Conservation (phyloP, 2,329 filamentous ascomycete genomes). For the Furcasterigmium sp. region DNA sequence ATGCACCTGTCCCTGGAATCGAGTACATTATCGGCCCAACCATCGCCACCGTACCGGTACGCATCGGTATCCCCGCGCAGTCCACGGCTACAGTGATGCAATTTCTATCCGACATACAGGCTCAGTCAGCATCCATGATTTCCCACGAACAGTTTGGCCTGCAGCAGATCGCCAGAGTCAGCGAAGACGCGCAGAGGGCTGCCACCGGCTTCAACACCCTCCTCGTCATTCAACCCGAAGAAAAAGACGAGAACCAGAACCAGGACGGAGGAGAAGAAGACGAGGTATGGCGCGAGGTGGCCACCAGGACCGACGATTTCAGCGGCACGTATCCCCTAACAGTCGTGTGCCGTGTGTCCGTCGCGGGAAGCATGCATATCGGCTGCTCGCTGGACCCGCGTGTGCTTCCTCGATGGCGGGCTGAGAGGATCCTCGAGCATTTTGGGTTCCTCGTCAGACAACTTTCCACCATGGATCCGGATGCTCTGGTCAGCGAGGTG, state of each 20-base stretch:
- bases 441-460: too few relatives aligned
- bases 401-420: too few relatives aligned
- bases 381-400: too few relatives aligned
- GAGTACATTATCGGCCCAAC: constrained; percentile 21
- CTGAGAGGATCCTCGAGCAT: too few relatives aligned
- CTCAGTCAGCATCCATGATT: constrained; percentile 13
- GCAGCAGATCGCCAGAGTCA: constrained; percentile 10
- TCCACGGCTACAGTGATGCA: background rate
- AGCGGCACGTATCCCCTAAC: background rate
- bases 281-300: background rate
- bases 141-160: constrained; percentile 17
- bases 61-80: constrained; percentile 10
- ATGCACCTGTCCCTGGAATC: constrained; percentile 18
- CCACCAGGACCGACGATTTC: background rate
- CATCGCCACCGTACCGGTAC: constrained; percentile 22
- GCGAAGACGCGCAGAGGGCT: constrained; percentile 7
- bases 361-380: background rate
- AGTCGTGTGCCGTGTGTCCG: background rate
- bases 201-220: constrained; percentile 20
- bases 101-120: constrained; percentile 11
- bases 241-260: constrained; percentile 1
- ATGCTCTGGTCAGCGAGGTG: background rate
- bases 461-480: background rate
- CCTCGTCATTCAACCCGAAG: constrained; percentile 20
- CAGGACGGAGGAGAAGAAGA: background rate